Evolutionary conservation across 2,329 filamentous ascomycete genomes (phyloP), one percentile per base, ranked within the genome.

Genomic region (Trichophyton rubrum): DNA sequence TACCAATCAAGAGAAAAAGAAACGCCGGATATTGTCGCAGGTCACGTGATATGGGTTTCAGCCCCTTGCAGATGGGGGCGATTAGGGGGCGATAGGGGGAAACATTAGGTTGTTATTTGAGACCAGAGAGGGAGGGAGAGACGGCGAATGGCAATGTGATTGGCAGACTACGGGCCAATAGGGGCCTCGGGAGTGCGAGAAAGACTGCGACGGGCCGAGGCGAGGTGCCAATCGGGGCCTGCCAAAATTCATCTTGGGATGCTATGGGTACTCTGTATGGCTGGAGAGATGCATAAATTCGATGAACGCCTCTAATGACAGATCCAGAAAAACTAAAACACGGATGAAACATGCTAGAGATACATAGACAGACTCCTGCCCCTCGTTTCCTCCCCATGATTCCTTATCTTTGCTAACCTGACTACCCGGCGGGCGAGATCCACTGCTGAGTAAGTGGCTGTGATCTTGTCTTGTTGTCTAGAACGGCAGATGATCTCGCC

Each of bases 41-140:
- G 24, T 53, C 49, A 53, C 49, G 49, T 53, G 49, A 53, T 53
- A 53, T 53, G 24, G 45, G 22, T 45, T 45, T 45, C 41, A 45
- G 41, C 41, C 41, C 41, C 33, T 38, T 38, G 33, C 33, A 38
- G 8, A 38, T 13, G 33, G 33, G 33, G 27, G 27, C 27, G 27
- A 30, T 6, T 27, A 27, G 24, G 24, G 9, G 33, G 33, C 33
- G 33, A 35, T 35, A 35, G 33, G 33, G 33, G 33, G 33, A 9
- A 9, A 11, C 33, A 35, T 35, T 8, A 35, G 1, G 5, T n/a
- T n/a, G n/a, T 24, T 24, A 24, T 24, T 3, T 24, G 22, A 24
- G 22, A 24, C 22, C 22, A 24, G 22, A 2, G 33, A 35, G 3
- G 8, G 33, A 38, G 33, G 33, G 3, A 38, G 33, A 13, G 8